Percentiles rank a stretch among this genome's conserved stretches.
These are phyloP conservation scores for Coffea humblotiana DNA, from an alignment of 305 asterid genomes.

Conservation along the genomic window DNA sequence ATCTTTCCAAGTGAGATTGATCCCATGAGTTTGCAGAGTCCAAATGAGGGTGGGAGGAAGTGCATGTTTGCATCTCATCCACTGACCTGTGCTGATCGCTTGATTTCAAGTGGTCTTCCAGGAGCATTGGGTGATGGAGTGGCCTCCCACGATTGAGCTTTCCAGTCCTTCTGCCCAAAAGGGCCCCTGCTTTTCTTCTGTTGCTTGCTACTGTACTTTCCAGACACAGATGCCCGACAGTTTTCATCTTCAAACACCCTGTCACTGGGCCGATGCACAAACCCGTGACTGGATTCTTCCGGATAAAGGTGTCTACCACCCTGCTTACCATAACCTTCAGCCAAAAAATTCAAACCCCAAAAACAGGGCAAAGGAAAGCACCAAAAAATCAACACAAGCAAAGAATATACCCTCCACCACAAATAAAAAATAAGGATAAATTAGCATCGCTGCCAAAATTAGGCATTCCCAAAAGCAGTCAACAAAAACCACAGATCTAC, in stretches of 20 bases:
- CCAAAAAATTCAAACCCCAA: conserved; percentile 36
- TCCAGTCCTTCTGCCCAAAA: conserved; percentile 60
- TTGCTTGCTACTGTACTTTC: conserved; percentile 58
- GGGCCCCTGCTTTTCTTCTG: conserved; percentile 72
- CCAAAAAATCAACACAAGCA: conserved; percentile 20
- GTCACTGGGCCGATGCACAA: conserved; percentile 62
- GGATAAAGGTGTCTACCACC: conserved; percentile 77
- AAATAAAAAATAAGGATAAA: neutral
- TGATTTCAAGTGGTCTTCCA: conserved; percentile 47
- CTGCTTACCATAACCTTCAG: conserved; percentile 98
- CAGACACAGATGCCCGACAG: conserved; percentile 58
- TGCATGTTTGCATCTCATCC: conserved; percentile 49
- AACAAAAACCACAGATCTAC: conserved; percentile 26
- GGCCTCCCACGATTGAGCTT: conserved; percentile 53
- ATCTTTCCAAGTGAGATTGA: conserved; percentile 47
- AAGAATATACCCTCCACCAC: conserved; percentile 5
- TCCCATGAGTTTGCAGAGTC: conserved; percentile 41
- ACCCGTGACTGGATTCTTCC: conserved; percentile 70
- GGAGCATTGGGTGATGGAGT: conserved; percentile 48
- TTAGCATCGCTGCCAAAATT: conserved; percentile 3
- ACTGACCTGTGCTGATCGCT: conserved; percentile 50
- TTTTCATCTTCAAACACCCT: conserved; percentile 71
- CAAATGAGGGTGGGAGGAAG: conserved; percentile 40
- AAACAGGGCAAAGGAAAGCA: conserved; percentile 29
- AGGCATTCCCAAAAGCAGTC: neutral